Percentiles rank a stretch among this genome's conserved stretches.
Conservation (phyloP, 345 rosid genomes). For the Eucalyptus grandis region DNA sequence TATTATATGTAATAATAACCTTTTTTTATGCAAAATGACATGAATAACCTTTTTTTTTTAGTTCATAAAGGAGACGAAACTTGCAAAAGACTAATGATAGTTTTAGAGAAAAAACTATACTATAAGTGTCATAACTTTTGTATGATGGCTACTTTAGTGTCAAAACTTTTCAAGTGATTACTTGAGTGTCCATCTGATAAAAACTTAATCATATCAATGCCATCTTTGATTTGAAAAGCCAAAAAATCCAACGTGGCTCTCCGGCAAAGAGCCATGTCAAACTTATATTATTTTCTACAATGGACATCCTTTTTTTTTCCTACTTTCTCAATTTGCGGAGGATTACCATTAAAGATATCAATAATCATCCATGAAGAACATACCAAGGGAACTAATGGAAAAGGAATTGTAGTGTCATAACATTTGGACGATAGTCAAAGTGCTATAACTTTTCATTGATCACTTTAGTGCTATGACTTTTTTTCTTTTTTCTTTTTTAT, state of each 20-base stretch:
- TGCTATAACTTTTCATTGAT: too few relatives aligned
- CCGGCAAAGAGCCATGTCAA: not conserved
- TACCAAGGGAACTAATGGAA: slow-evolving; percentile 51
- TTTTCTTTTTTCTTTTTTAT: too few relatives aligned
- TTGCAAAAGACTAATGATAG: not conserved
- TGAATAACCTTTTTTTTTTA: too few relatives aligned
- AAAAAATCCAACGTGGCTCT: not conserved
- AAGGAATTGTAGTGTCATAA: too few relatives aligned
- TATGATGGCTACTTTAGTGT: too few relatives aligned
- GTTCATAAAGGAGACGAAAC: too few relatives aligned
- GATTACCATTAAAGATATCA: slow-evolving; percentile 50
- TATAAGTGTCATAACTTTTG: not conserved
- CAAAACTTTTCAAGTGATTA: not conserved
- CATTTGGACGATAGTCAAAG: too few relatives aligned
- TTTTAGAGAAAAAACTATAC: too few relatives aligned
- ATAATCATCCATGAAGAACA: slow-evolving; percentile 82
- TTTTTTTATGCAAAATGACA: too few relatives aligned
- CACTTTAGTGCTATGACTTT: not conserved
- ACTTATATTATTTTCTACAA: not conserved
- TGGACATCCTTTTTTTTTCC: not conserved
- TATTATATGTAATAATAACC: too few relatives aligned
- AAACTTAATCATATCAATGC: not conserved
- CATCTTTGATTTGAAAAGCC: too few relatives aligned
- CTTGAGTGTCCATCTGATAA: not conserved
- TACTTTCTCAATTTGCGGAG: not conserved